Evolutionary conservation across 2,329 filamentous ascomycete species (phyloP), one percentile per base, ranked within the genome.

Genomic region (Penicillium sp.): DNA sequence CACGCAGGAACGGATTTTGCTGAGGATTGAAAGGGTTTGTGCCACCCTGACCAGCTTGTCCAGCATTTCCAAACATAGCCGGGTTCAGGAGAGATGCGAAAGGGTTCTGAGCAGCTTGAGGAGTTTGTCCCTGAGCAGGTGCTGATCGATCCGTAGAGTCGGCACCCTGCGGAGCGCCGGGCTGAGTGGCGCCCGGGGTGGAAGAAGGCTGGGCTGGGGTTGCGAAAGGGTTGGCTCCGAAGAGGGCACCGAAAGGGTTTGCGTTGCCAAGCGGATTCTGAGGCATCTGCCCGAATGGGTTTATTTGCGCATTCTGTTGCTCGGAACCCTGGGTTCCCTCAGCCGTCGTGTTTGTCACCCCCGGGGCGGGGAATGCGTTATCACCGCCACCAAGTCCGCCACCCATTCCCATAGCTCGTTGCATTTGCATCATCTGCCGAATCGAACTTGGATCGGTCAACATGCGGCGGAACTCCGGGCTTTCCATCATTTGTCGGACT

Each of bases 361-460:
- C 94, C 2, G 94, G 94, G 49, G 93, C 93, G 13, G 94, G 92
- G 72, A 99, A 97, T 5, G 85, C 80, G 43, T 70, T 67, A 41
- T 77, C 78, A 57, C 75, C 78, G 53, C 76, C 80, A 49, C 78
- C 79, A 54, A 71, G 74, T 54, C 81, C 83, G 44, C 79, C 82
- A 77, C 73, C 72, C 60, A 66, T 61, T 48, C 77, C 76, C 78
- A 87, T 84, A 56, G 77, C 75, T 58, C 89, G 83, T 71, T 92
- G 89, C 86, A 97, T 88, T 60, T 91, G 86, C 68, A 91, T 85
- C 67, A 92, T 91, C 72, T 90, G 87, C 57, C 91, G 83, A 63
- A 99, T 84, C 66, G 91, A 86, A 44, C 91, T 85, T 4, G 94
- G 94, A 70, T 95, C 92, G 60, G 91, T 93, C 82, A 99, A 88